These are phyloP conservation scores for Coprinopsis sp. DNA, from an alignment of 768 basidiomycete species.

Conservation along the genomic window DNA sequence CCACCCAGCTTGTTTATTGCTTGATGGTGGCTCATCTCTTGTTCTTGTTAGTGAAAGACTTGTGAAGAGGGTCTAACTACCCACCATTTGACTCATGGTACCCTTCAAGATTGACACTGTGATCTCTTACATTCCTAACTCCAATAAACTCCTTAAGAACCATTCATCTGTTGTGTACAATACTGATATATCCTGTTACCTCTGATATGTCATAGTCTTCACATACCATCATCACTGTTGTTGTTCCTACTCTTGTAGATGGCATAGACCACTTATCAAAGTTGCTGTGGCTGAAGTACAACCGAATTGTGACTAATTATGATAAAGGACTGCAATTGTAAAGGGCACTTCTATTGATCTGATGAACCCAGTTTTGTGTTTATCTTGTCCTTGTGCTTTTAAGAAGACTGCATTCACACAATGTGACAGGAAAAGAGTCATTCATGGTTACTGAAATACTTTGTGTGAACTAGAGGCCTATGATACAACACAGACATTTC, in stretches of 20 bases:
- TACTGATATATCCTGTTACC: conserved; percentile 17
- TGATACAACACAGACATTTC: too few relatives aligned
- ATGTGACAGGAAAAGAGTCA: too few relatives aligned
- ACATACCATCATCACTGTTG: conserved; percentile 13
- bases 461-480: too few relatives aligned
- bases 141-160: background rate
- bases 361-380: background rate
- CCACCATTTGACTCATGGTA: background rate
- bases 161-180: conserved; percentile 10
- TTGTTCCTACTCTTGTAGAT: conserved; percentile 20
- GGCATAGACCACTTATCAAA: conserved; percentile 26
- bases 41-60: conserved; percentile 26
- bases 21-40: conserved; percentile 27
- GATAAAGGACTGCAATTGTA: background rate
- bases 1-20: conserved; percentile 6
- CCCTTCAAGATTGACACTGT: conserved; percentile 10
- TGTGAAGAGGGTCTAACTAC: conserved; percentile 14
- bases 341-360: background rate
- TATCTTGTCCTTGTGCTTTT: too few relatives aligned
- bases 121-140: background rate
- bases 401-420: too few relatives aligned
- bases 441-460: too few relatives aligned
- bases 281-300: conserved; percentile 23
- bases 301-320: background rate
- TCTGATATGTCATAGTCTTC: conserved; percentile 14